phyloP scores from a whole-genome alignment of 805 yeast species.

The Wickerhamiella brachini region DNA sequence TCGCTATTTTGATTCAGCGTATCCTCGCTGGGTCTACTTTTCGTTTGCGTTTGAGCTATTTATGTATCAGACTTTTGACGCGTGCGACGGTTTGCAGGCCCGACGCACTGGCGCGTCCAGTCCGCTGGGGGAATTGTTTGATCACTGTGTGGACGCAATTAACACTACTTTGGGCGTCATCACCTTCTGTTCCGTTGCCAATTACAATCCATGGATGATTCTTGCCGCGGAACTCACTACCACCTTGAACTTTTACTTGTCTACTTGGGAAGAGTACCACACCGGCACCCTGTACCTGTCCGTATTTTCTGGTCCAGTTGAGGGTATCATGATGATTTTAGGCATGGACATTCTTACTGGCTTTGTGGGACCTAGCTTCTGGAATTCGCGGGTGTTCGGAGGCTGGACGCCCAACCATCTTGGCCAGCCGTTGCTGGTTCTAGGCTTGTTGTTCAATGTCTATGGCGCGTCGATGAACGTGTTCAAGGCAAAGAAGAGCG shows the following conservation, averaged over 20 bases:
- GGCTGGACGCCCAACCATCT: constrained; percentile 25
- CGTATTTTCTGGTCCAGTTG: constrained; percentile 86
- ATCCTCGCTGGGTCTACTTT: constrained; percentile 67
- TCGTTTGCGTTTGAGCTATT: constrained; percentile 72
- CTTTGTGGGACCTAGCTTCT: constrained; percentile 49
- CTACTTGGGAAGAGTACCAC: constrained; percentile 94
- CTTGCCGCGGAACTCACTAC: constrained; percentile 21
- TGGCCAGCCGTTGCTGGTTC: constrained; percentile 13
- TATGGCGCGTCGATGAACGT: constrained; percentile 41
- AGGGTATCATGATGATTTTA: constrained; percentile 63
- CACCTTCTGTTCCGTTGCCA: constrained; percentile 62
- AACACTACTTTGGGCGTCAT: constrained; percentile 72
- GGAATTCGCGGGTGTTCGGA: constrained; percentile 39
- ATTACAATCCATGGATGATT: constrained; percentile 51
- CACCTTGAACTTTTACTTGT: constrained; percentile 55
- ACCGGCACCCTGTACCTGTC: constrained; percentile 71
- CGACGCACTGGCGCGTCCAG: constrained; percentile 91
- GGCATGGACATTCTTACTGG: constrained; percentile 49
- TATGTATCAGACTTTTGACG: constrained; percentile 89
- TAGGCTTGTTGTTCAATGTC: constrained; percentile 45
- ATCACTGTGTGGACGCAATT: constrained; percentile 65
- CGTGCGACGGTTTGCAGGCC: constrained; percentile 93
- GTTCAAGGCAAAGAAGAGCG: constrained; percentile 22
- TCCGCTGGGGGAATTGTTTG: constrained; percentile 88
- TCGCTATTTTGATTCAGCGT: constrained; percentile 43